Base-by-base conservation (phyloP, 768 basidiomycete genomes). In the Paxillus ammoniavirescens region DNA sequence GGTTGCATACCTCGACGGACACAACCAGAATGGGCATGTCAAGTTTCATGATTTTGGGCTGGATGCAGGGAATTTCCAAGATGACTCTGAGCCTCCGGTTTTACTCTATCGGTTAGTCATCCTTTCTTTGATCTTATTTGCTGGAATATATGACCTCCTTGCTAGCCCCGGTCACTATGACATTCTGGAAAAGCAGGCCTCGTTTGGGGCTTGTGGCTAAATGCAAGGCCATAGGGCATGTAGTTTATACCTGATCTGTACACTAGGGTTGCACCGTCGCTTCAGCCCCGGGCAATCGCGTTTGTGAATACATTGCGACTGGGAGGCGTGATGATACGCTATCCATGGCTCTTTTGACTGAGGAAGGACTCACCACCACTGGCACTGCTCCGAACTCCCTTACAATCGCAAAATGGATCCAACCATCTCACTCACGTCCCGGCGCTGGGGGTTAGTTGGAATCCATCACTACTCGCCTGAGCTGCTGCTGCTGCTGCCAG, bases 91-190 rank as follows among this genome's bases (percentile, higher is more conserved):
- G n/a, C 84, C 89, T 3, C 72, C 93, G 9, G 78, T 79, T 45
- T 67, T 94, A 54, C 72, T 94, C 30, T 93, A 92, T 71, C 76
- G 91, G 92, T 91, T 59, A 58, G 81, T 62, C 28, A 9, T 30
- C 17, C 8, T 38, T 33, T 30, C 43, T 4, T 49, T 23, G 9
- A 37, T 47, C 54, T 12, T 37, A 33, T 38, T 46, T 31, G 35
- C 35, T 9, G 10, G 26, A 8, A 47, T 53, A 33, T 36, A 52
- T 17, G 12, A 30, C 56, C 17, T 28, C 40, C 55, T 47, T 50
- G 12, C 12, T 53, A 92, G 91, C 46, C 92, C 93, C 17, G 92
- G 93, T 8, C 93, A 95, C 66, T 95, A 91, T 69, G 93, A 95
- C 71, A 86, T 93, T 47, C 42, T 69, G 10, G 59, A 65, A 33